Conservation (phyloP, 305 asterid species). For the Plantago lanceolata region DNA sequence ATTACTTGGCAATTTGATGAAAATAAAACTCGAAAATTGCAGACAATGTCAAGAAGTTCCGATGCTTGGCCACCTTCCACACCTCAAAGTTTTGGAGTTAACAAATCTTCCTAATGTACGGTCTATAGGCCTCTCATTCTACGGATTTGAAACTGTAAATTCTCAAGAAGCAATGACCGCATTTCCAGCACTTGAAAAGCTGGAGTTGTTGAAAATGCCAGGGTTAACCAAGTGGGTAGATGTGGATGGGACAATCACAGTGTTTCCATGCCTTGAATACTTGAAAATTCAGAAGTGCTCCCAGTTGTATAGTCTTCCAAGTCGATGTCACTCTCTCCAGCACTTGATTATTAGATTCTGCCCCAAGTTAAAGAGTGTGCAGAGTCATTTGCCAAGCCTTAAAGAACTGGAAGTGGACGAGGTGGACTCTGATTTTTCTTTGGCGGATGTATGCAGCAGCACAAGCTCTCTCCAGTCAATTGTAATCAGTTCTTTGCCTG, state of each 20-base stretch:
- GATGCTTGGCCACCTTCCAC: slow-evolving; percentile 8
- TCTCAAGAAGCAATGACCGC: background rate
- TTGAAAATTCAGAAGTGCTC: background rate
- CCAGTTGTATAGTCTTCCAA: background rate
- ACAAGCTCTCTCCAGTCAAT: slow-evolving; percentile 14
- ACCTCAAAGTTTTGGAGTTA: background rate
- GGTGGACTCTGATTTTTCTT: slow-evolving; percentile 6
- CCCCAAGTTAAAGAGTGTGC: background rate
- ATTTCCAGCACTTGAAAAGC: slow-evolving; percentile 28
- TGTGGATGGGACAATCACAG: background rate
- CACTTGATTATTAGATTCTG: background rate
- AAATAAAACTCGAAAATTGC: background rate
- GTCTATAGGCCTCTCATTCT: background rate
- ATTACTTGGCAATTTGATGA: background rate
- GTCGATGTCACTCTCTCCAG: background rate
- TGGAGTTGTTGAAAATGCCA: background rate
- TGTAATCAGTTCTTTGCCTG: background rate
- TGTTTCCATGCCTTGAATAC: background rate
- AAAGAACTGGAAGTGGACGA: slow-evolving; percentile 1
- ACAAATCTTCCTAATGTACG: background rate
- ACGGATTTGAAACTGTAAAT: background rate
- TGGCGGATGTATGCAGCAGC: slow-evolving; percentile 19
- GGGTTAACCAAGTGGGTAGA: background rate
- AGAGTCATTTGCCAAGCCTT: slow-evolving; percentile 20
- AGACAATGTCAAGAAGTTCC: background rate